A percentile compares a stretch with the other conserved stretches of the same genome.
phyloP scores from a whole-genome alignment of 306 rosid species.

The Fragaria nilgerrensis region DNA sequence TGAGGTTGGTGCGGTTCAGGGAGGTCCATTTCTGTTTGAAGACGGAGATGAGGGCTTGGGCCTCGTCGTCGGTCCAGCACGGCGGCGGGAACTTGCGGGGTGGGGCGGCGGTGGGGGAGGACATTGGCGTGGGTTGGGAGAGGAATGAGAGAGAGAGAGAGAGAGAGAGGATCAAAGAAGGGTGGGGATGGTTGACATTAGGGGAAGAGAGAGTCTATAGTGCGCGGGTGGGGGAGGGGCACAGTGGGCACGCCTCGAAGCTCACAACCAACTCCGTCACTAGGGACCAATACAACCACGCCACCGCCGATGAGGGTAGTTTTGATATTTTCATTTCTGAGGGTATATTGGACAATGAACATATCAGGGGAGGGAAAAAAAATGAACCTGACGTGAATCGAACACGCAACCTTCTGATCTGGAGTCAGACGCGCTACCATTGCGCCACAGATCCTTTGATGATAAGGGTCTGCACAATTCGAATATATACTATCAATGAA shows the following conservation, averaged over 20 bases:
- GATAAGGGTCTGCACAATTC: accelerated
- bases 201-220: background rate
- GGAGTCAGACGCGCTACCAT: constrained; percentile 54
- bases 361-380: background rate
- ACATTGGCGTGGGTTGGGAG: background rate
- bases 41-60: constrained; percentile 52
- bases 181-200: constrained; percentile 27
- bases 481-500: too few relatives aligned
- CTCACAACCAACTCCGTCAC: constrained; percentile 1
- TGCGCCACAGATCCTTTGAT: constrained; percentile 32
- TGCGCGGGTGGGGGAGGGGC: background rate
- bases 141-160: constrained; percentile 10
- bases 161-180: background rate
- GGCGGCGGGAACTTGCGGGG: constrained; percentile 63
- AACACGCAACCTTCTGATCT: constrained; percentile 39
- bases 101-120: constrained; percentile 21
- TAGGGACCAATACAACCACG: constrained; percentile 1
- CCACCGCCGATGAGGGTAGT: background rate
- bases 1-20: constrained; percentile 67
- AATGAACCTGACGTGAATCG: constrained; percentile 37
- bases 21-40: constrained; percentile 62
- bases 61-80: constrained; percentile 69
- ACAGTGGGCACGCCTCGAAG: background rate
- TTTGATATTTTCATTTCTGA: background rate
- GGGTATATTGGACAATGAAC: background rate